Evolutionary conservation across 805 yeast species (phyloP), one percentile per base, ranked within the genome.

Genomic region (Yamadazyma laniorum): DNA sequence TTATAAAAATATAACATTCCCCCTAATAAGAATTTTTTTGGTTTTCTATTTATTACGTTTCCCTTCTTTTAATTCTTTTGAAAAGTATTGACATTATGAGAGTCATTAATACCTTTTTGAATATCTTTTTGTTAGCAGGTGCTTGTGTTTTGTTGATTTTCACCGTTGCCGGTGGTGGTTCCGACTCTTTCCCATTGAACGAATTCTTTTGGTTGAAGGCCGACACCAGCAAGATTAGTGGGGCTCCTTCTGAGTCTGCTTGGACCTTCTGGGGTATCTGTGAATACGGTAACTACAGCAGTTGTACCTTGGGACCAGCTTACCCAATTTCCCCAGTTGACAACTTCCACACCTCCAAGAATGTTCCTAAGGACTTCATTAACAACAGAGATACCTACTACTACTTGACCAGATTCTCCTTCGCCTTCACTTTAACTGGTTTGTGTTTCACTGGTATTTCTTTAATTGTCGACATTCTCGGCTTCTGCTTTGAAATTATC

Each of bases 261-360:
- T 90, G 96, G 96, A 84, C 90, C 8, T 77, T 77, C 61, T 90
- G 91, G 75, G 80, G 82, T 45, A 70, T 82, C 32, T 80, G 87
- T 59, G 70, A 74, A 45, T 75, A 76, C 39, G 45, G 55, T 29
- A 70, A 79, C 59, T 88, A 88, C 64, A 59, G 78, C 30, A 42
- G 59, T 15, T 74, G 73, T 53, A 56, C 60, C 32, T 57, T 72
- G 30, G 77, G 79, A 11, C 84, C 96, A 14, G 97, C 86, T n/a
- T 81, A 72, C 63, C 88, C 96, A 29, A 79, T 89, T 56, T 85
- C 95, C 18, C 96, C 96, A 19, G 75, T 61, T 32, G 79, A 77
- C 51, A 86, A 87, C 66, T 88, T 88, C 51, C 70, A 70, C 38
- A 69, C 81, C 36, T 53, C 65, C 14, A 50, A 50, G 2, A 72